A percentile compares a stretch with the other conserved stretches of the same genome.
phyloP scores from a whole-genome alignment of 768 basidiomycete genomes.

The Amanita polypyramis region DNA sequence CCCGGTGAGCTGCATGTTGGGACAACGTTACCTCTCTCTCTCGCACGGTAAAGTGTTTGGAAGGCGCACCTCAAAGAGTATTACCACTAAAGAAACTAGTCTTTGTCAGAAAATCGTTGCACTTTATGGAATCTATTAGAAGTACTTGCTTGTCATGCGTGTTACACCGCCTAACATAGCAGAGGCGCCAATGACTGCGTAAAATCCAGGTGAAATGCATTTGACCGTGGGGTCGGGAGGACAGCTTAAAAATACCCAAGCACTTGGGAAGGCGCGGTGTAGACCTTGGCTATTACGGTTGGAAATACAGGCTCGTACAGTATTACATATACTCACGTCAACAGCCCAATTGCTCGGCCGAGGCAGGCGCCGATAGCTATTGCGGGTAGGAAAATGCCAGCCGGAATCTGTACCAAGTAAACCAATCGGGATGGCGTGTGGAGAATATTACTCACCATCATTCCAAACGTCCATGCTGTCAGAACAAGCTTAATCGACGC shows the following conservation, averaged over 20 bases:
- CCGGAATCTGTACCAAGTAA: conserved; percentile 42
- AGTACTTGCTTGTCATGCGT: conserved; percentile 55
- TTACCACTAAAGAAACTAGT: conserved; percentile 64
- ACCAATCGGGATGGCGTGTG: neutral
- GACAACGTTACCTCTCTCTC: neutral
- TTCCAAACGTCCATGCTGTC: conserved; percentile 72
- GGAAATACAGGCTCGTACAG: neutral
- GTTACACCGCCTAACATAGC: conserved; percentile 72
- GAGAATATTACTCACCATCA: conserved; percentile 40
- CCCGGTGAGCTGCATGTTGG: conserved; percentile 47
- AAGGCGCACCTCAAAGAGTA: conserved; percentile 52
- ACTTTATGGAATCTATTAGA: conserved; percentile 1
- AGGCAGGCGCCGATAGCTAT: conserved; percentile 68
- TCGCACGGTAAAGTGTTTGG: neutral
- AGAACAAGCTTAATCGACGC: conserved; percentile 49
- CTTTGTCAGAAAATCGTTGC: conserved; percentile 4
- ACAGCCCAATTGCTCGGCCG: conserved; percentile 58
- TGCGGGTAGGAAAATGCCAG: conserved; percentile 69
- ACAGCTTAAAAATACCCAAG: conserved; percentile 64
- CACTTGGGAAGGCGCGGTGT: conserved; percentile 52
- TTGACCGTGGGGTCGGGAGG: conserved; percentile 59
- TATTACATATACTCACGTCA: conserved; percentile 36
- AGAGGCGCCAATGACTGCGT: conserved; percentile 67
- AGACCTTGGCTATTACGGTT: conserved; percentile 42
- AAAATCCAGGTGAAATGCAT: conserved; percentile 69